phyloP scores from a whole-genome alignment of 2,329 filamentous ascomycete genomes.

The Dactylella cylindrospora region DNA sequence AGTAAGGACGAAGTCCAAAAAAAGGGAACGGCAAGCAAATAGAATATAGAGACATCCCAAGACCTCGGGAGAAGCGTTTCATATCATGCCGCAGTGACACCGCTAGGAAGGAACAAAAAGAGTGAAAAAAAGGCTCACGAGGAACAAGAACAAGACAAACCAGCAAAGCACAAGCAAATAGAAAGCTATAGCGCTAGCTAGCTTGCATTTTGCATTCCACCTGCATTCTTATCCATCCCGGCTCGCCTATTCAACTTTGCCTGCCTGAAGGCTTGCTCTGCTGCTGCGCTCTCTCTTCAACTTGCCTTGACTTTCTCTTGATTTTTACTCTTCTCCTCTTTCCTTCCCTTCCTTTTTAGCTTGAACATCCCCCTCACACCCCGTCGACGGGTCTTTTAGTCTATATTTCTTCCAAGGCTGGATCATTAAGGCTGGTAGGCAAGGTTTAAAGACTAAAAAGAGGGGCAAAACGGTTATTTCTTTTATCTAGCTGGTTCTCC shows the following conservation, averaged over 20 bases:
- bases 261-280: slow-evolving; percentile 25
- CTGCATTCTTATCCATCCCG: slow-evolving; percentile 28
- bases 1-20: slow-evolving; percentile 14
- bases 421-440: no score
- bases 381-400: neutral
- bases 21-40: neutral
- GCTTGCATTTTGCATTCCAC: slow-evolving; percentile 29
- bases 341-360: slow-evolving; percentile 12
- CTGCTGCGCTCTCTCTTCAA: slow-evolving; percentile 8
- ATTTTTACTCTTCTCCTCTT: slow-evolving; percentile 12
- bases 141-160: no score
- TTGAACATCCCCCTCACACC: slow-evolving; percentile 24
- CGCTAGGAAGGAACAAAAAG: no score
- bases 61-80: slow-evolving; percentile 16
- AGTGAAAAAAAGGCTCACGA: no score
- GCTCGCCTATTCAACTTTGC: slow-evolving; percentile 43
- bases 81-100: slow-evolving; percentile 37
- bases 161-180: slow-evolving; percentile 4
- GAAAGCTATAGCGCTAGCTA: slow-evolving; percentile 19
- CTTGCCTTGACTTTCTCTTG: slow-evolving; percentile 7
- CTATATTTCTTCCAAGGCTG: slow-evolving; percentile 15
- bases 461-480: no score
- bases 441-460: no score
- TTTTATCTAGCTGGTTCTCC: no score
- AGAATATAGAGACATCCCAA: neutral